Percentiles rank a stretch among this genome's conserved stretches.
Conservation (phyloP, 2,329 filamentous ascomycete genomes). For the Aspergillus texensis region DNA sequence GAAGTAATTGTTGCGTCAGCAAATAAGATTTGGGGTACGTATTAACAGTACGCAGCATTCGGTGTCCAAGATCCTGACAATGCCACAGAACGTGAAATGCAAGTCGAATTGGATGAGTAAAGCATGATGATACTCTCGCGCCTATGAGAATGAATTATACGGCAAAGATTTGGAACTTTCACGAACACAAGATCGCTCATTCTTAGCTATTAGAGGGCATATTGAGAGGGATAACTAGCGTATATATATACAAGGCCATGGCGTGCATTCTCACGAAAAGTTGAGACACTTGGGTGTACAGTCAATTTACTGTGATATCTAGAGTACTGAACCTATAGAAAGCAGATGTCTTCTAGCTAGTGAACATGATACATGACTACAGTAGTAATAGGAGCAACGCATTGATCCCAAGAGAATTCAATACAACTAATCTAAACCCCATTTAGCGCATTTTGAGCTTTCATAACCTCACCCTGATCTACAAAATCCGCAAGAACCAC, state of each 20-base stretch:
- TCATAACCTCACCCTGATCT: slow-evolving; percentile 48
- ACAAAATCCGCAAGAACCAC: slow-evolving; percentile 51
- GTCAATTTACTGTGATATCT: neutral
- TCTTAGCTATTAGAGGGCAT: neutral
- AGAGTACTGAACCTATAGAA: neutral
- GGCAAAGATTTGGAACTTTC: neutral
- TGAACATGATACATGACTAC: neutral
- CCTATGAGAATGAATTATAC: neutral
- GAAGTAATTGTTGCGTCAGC: slow-evolving; percentile 69
- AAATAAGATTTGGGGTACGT: slow-evolving; percentile 65
- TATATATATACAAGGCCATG: neutral
- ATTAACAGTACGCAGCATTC: neutral
- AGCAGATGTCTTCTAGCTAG: neutral
- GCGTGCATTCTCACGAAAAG: neutral
- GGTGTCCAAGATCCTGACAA: neutral
- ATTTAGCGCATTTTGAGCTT: slow-evolving; percentile 45
- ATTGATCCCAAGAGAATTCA: neutral
- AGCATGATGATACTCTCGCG: neutral
- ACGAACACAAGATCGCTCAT: neutral
- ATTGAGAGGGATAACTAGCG: neutral
- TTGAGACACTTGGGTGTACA: neutral
- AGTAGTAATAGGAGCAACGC: neutral
- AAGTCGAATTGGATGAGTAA: slow-evolving; percentile 39
- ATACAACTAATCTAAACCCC: slow-evolving; percentile 23
- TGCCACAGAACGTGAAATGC: slow-evolving; percentile 39